Evolutionary conservation across 2,329 filamentous ascomycete species (phyloP).

Genomic region (Mariannaea elegans): DNA sequence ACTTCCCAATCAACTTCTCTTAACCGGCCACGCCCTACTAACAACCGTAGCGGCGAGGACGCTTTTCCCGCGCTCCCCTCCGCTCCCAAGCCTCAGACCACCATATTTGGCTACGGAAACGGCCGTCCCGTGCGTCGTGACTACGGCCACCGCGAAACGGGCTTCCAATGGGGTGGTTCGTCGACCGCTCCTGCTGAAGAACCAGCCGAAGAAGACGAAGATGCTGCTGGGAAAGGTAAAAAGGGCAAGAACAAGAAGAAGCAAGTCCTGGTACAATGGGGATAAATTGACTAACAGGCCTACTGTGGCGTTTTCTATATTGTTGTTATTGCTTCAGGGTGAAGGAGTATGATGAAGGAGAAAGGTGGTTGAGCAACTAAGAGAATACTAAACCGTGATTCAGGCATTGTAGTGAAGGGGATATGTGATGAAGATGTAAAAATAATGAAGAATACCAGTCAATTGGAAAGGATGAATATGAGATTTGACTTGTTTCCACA

Average conservation of each 20-base stretch:
- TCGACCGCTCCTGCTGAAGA: constrained; percentile 40
- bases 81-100: constrained; percentile 74
- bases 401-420: no score
- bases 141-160: constrained; percentile 56
- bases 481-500: no score
- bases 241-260: constrained; percentile 71
- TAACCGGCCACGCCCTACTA: constrained; percentile 27
- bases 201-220: constrained; percentile 36
- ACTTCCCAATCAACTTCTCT: constrained; percentile 42
- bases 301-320: no score
- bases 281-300: constrained; percentile 44
- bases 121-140: constrained; percentile 64
- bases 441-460: no score
- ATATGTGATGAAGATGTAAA: no score
- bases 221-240: constrained; percentile 54
- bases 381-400: no score
- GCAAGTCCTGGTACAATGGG: constrained; percentile 69
- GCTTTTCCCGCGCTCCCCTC: constrained; percentile 85
- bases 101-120: constrained; percentile 68
- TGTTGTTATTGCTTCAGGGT: no score
- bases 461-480: no score
- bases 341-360: no score
- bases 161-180: constrained; percentile 61
- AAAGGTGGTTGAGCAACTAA: no score
- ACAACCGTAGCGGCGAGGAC: constrained; percentile 55